Base-by-base conservation (phyloP, 768 basidiomycete species). In the Boletus vinaceobasis region DNA sequence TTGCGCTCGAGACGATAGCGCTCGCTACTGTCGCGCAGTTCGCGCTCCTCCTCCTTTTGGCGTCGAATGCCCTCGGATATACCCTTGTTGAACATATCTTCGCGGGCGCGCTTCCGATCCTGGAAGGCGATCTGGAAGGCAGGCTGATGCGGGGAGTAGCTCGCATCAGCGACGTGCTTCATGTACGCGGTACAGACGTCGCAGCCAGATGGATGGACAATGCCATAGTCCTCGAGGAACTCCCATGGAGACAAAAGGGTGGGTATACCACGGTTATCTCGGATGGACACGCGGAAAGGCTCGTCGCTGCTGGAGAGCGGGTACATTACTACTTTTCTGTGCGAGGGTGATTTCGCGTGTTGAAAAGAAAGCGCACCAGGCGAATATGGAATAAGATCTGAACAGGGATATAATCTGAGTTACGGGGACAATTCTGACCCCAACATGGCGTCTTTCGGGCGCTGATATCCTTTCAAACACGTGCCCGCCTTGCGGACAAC, bases 71-170 rank as follows among this genome's bases (percentile, higher is more conserved):
- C 76, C 53, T 77, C 76, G 27, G 61, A 55, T 43, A 77, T 13
- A 15, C 76, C 76, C 58, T 75, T 77, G 63, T 60, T 71, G 61
- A 69, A 74, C 53, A 69, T 59, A 13, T 71, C 71, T 50, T 77
- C 75, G 58, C 70, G 70, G n/a, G 68, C 54, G 39, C 69, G 66
- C 60, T 75, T 72, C 46, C 73, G 69, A 49, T 74, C 72, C 57
- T 72, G 68, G 50, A 75, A 67, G 0, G 76, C 76, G 56, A 68
- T 67, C 59, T 77, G 71, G 58, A 77, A 73, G 8, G 74, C 73
- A 26, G 72, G 65, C 48, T 73, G 71, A 44, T 70, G 65, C 26
- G 65, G 68, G 42, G 69, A 73, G 57, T 73, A 71, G 57, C 66
- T 74, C 23, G 74, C 73, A 49, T 73, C 74, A 13, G 71, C 69